A percentile compares a stretch with the other conserved stretches of the same genome.
These are phyloP conservation scores for Cladorrhinum sp. DNA, from an alignment of 2,329 filamentous ascomycete genomes.

Conservation along the genomic window DNA sequence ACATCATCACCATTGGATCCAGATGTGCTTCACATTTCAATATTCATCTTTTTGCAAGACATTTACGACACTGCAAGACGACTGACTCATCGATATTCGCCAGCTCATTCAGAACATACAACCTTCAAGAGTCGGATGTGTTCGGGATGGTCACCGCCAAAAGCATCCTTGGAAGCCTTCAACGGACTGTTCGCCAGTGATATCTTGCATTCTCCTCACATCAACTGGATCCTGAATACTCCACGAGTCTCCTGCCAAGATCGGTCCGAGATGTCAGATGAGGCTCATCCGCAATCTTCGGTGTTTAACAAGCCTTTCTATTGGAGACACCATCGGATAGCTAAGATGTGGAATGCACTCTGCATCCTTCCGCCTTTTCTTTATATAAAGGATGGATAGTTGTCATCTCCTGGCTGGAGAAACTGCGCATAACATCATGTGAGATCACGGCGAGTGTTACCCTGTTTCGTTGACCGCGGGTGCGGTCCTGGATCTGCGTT, in stretches of 20 bases:
- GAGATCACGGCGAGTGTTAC: conserved; percentile 1
- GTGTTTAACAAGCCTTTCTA: neutral
- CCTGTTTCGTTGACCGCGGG: conserved; percentile 5
- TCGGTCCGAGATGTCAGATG: neutral
- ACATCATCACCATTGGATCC: neutral
- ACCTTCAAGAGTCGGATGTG: neutral
- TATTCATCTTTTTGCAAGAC: no score
- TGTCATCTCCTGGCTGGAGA: neutral
- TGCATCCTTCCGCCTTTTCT: neutral
- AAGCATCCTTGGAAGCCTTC: neutral
- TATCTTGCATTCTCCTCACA: neutral
- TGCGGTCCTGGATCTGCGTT: conserved; percentile 11
- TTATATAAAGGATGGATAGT: neutral
- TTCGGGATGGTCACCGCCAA: neutral
- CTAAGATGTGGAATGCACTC: neutral
- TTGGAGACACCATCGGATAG: neutral
- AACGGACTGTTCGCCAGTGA: neutral
- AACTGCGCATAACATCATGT: conserved; percentile 1
- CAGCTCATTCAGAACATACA: neutral
- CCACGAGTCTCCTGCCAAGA: conserved; percentile 4
- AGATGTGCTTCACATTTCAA: neutral
- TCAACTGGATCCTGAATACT: neutral
- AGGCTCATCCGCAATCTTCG: neutral
- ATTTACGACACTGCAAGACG: no score
- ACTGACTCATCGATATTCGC: no score